phyloP scores from a whole-genome alignment of 169 alveolate species.

The Besnoitia besnoiti region DNA sequence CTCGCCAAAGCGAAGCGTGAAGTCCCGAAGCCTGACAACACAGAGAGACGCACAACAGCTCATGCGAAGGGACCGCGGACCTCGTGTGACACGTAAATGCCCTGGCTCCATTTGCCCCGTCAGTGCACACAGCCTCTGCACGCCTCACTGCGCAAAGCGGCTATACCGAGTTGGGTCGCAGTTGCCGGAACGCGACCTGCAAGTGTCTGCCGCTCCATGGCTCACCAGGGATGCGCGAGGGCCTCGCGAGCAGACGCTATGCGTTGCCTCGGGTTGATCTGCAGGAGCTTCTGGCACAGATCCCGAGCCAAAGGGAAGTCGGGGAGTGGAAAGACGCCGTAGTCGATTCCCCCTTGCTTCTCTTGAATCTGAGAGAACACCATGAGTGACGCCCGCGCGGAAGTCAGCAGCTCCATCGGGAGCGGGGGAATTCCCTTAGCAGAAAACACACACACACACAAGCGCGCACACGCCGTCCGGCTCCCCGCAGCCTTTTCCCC shows the following conservation, averaged over 20 bases:
- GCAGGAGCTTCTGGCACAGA: conserved; percentile 84
- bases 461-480: too few species aligned
- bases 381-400: conserved; percentile 83
- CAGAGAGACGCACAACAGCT: too few species aligned
- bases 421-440: conserved; percentile 87
- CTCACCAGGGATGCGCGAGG: conserved; percentile 88
- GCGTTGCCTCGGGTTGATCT: conserved; percentile 84
- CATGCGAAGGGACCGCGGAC: too few species aligned
- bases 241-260: conserved; percentile 85
- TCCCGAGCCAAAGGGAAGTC: conserved; percentile 89
- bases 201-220: not conserved
- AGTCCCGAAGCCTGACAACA: not conserved
- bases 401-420: conserved; percentile 88
- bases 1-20: conserved; percentile 17
- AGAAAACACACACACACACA: not conserved
- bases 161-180: too few species aligned
- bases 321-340: conserved; percentile 85
- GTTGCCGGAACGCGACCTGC: too few species aligned
- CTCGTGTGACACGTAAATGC: too few species aligned
- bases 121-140: too few species aligned
- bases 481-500: too few species aligned
- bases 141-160: too few species aligned
- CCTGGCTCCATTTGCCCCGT: too few species aligned
- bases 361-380: conserved; percentile 72
- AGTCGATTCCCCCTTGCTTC: conserved; percentile 73